A percentile compares a stretch with the other conserved stretches of the same genome.
These are phyloP conservation scores for Colletotrichum scovillei DNA, from an alignment of 2,329 filamentous ascomycete genomes.

Conservation along the genomic window DNA sequence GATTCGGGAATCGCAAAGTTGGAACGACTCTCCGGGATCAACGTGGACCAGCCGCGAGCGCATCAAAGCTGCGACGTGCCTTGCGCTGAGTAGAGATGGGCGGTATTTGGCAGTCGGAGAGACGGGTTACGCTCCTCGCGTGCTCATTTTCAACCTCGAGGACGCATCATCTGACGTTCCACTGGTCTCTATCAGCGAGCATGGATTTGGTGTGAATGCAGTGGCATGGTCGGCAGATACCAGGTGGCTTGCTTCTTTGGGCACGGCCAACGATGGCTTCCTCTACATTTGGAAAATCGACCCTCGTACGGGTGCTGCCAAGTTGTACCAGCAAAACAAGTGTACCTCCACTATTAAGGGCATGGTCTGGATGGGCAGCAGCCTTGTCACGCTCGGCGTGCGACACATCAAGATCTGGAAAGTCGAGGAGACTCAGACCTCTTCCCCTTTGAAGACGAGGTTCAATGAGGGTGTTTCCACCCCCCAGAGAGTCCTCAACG, in stretches of 20 bases:
- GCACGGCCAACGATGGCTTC: slow-evolving; percentile 91
- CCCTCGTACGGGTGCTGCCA: slow-evolving; percentile 81
- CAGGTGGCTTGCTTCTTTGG: slow-evolving; percentile 87
- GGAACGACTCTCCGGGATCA: slow-evolving; percentile 71
- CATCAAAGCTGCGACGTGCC: slow-evolving; percentile 93
- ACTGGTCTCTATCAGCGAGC: slow-evolving; percentile 87
- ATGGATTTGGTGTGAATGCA: slow-evolving; percentile 88
- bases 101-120: slow-evolving; percentile 92
- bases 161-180: slow-evolving; percentile 85
- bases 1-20: slow-evolving; percentile 62
- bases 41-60: slow-evolving; percentile 91
- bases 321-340: slow-evolving; percentile 85
- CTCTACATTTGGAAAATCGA: slow-evolving; percentile 92
- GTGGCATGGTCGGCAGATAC: slow-evolving; percentile 92
- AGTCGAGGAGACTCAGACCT: slow-evolving; percentile 72
- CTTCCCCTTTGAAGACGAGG: slow-evolving; percentile 73
- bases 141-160: slow-evolving; percentile 88
- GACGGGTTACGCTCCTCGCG: slow-evolving; percentile 91
- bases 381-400: slow-evolving; percentile 86
- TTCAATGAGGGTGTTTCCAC: slow-evolving; percentile 47
- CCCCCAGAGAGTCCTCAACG: slow-evolving; percentile 78
- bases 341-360: slow-evolving; percentile 88
- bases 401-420: slow-evolving; percentile 96
- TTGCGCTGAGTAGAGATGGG: slow-evolving; percentile 88
- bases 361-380: slow-evolving; percentile 91